Percentiles rank a stretch among this genome's conserved stretches.
phyloP scores from a whole-genome alignment of 495 filamentous ascomycete species.

The Evernia prunastri region DNA sequence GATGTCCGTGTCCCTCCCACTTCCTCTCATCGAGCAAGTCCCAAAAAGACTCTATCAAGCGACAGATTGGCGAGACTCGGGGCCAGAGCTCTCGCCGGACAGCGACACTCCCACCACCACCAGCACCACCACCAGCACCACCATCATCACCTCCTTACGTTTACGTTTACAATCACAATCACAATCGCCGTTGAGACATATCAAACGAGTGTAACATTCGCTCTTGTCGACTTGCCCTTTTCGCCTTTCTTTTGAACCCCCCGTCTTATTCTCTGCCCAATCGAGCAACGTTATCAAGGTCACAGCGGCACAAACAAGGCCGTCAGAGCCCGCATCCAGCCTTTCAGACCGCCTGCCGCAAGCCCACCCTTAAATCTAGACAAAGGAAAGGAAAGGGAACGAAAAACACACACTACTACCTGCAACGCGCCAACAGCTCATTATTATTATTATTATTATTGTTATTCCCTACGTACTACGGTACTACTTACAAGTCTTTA shows the following conservation, averaged over 20 bases:
- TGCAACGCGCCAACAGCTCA: neutral
- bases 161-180: neutral
- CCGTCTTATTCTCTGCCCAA: conserved; percentile 7
- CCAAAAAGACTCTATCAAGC: conserved; percentile 19
- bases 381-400: conserved; percentile 17
- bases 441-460: too few relatives aligned
- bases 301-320: conserved; percentile 17
- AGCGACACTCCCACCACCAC: neutral
- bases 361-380: conserved; percentile 24
- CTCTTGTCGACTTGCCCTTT: neutral
- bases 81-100: conserved; percentile 12
- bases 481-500: too few relatives aligned
- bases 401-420: too few relatives aligned
- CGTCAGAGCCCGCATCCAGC: conserved; percentile 24
- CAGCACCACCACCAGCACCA: too few relatives aligned
- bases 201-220: neutral
- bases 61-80: conserved; percentile 19
- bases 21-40: conserved; percentile 3
- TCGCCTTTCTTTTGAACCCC: neutral
- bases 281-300: conserved; percentile 11
- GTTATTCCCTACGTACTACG: too few relatives aligned
- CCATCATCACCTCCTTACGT: neutral
- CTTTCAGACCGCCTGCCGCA: conserved; percentile 26
- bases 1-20: conserved; percentile 11
- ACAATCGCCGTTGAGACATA: neutral